phyloP scores from a whole-genome alignment of 768 basidiomycete genomes.

The Rhizopogon roseolus region DNA sequence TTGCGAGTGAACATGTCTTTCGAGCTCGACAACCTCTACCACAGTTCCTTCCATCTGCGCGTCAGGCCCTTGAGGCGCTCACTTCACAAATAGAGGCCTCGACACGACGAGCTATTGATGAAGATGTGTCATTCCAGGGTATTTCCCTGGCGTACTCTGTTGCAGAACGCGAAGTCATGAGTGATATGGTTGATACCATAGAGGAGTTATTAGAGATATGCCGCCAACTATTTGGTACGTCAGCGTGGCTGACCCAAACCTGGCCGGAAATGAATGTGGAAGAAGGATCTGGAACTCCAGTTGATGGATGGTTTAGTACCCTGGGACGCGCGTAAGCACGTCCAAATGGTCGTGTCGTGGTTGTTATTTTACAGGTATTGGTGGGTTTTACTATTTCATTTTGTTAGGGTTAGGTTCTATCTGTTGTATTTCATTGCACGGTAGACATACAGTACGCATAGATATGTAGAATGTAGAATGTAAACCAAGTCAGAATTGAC shows the following conservation, averaged over 20 bases:
- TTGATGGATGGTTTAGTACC: slow-evolving; percentile 21
- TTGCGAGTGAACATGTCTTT: slow-evolving; percentile 46
- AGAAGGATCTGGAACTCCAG: slow-evolving; percentile 2
- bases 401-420: background rate
- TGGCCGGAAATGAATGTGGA: background rate
- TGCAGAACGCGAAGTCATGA: slow-evolving; percentile 39
- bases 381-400: slow-evolving; percentile 12
- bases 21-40: slow-evolving; percentile 41
- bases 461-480: too few species aligned
- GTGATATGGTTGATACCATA: slow-evolving; percentile 36
- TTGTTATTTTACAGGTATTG: background rate
- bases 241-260: slow-evolving; percentile 33
- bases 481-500: background rate
- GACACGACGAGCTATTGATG: slow-evolving; percentile 22
- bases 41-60: slow-evolving; percentile 44
- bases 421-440: background rate
- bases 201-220: slow-evolving; percentile 36
- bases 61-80: slow-evolving; percentile 34
- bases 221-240: slow-evolving; percentile 40
- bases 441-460: too few species aligned
- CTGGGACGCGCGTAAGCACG: slow-evolving; percentile 16
- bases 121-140: slow-evolving; percentile 26
- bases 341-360: background rate
- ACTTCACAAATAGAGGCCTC: slow-evolving; percentile 29
- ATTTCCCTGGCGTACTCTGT: slow-evolving; percentile 36